These are phyloP conservation scores for Thalassiosira allenii DNA, from an alignment of 352 stramenopile genomes.

Conservation along the genomic window DNA sequence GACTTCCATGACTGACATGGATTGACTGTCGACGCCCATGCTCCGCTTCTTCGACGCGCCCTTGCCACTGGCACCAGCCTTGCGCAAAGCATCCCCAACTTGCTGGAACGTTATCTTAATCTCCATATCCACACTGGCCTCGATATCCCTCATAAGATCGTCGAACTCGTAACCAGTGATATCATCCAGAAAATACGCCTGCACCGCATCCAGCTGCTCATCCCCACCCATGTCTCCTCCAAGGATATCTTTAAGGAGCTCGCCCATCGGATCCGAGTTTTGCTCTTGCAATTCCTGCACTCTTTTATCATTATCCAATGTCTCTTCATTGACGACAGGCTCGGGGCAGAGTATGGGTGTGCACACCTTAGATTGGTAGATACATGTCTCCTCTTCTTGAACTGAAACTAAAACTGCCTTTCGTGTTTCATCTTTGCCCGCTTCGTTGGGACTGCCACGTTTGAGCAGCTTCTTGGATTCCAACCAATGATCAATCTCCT, in stretches of 20 bases:
- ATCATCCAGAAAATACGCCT: neutral
- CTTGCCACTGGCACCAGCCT: neutral
- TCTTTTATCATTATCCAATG: neutral
- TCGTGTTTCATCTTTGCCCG: constrained; percentile 9
- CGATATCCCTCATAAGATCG: neutral
- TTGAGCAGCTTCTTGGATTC: constrained; percentile 27
- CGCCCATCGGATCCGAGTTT: neutral
- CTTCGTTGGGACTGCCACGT: neutral
- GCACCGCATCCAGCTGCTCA: neutral
- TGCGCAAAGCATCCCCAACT: neutral
- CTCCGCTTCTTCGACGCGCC: neutral
- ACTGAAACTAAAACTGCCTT: constrained; percentile 35
- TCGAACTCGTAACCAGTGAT: neutral
- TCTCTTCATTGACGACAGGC: neutral
- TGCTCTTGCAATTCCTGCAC: neutral
- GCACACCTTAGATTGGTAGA: constrained; percentile 54
- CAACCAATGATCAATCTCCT: constrained; percentile 56
- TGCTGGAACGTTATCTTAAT: neutral
- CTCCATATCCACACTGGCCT: neutral
- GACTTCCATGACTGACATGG: neutral
- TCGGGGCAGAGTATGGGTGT: constrained; percentile 49
- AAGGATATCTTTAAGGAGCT: neutral
- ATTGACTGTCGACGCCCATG: neutral
- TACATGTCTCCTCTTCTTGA: constrained; percentile 46
- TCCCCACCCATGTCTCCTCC: neutral